Evolutionary conservation across 225 moss, liverwort and hornwort genomes (phyloP).

Genomic region (Pleurozium schreberi): DNA sequence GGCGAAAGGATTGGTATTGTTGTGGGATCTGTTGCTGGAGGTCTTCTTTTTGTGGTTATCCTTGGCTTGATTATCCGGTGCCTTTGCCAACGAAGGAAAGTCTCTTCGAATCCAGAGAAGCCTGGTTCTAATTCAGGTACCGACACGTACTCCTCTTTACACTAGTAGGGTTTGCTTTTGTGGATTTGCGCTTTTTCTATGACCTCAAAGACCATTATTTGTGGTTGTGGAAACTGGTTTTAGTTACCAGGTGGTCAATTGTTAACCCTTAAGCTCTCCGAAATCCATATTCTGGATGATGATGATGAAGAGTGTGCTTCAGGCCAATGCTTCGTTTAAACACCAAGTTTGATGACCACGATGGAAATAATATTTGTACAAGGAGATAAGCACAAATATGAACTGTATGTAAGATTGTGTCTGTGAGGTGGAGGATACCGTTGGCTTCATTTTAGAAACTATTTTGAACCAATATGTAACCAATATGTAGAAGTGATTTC

Average conservation of each 20-base stretch:
- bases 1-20: not conserved
- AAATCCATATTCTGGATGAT: not conserved
- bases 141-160: not conserved
- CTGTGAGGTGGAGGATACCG: not conserved
- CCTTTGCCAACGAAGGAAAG: not conserved
- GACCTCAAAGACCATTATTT: not conserved
- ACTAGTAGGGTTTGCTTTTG: not conserved
- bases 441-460: not conserved
- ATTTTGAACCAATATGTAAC: not conserved
- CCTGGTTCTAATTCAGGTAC: conserved; percentile 12
- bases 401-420: not conserved
- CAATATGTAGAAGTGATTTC: not conserved
- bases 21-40: conserved; percentile 4
- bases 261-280: too few relatives aligned
- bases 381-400: not conserved
- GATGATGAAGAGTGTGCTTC: not conserved
- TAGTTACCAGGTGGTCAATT: not conserved
- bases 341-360: not conserved
- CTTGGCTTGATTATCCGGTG: conserved; percentile 12
- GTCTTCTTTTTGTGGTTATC: not conserved
- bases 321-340: not conserved
- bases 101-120: not conserved
- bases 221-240: not conserved
- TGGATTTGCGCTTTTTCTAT: not conserved
- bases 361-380: not conserved